Base-by-base conservation (phyloP, 2,329 filamentous ascomycete genomes). In the Pezicula carpinea region DNA sequence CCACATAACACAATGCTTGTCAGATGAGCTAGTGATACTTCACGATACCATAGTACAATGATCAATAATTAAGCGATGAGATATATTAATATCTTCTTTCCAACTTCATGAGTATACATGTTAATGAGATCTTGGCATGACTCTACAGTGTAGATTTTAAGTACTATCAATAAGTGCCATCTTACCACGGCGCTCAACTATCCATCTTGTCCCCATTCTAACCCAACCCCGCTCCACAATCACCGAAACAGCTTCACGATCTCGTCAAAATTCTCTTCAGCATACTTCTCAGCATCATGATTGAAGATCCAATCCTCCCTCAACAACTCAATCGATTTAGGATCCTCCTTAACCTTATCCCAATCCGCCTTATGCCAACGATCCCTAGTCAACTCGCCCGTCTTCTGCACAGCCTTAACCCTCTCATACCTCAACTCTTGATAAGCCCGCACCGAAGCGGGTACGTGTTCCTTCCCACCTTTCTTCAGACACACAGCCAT, bases 401-500 rank as follows among this genome's bases (percentile, higher is more conserved):
- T 53, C 47, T 57, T 59, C 46, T 59, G 54, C 8, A 56, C 55
- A 8, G 41, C 44, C 19, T 46, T 53, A 10, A 58, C 55, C 14
- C 57, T 29, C 8, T 59, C 52, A 44, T 54, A 59, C 31, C 57
- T 43, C 14, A 58, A 47, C 17, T 46, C 51, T 22, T 58, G 50
- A 36, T 54, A 55, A 5, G 48, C 41, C 23, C 44, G 51, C 19
- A 57, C 50, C 17, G 46, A 50, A 11, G 43, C 46, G 0, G 49
- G 38, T 1, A 54, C 45, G 42, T 55, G 50, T 3, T 35, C 34
- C 23, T 59, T 57, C 5, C 55, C 56, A 8, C 49, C 56, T 21
- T 43, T 49, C 32, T 54, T 49, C 45, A 69, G 56, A 22, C 58
- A 64, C 7, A 63, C 49, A 0, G 66, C 66, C 5, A 69, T 41